phyloP scores from a whole-genome alignment of 2,329 filamentous ascomycete genomes.

The Venturia effusa region DNA sequence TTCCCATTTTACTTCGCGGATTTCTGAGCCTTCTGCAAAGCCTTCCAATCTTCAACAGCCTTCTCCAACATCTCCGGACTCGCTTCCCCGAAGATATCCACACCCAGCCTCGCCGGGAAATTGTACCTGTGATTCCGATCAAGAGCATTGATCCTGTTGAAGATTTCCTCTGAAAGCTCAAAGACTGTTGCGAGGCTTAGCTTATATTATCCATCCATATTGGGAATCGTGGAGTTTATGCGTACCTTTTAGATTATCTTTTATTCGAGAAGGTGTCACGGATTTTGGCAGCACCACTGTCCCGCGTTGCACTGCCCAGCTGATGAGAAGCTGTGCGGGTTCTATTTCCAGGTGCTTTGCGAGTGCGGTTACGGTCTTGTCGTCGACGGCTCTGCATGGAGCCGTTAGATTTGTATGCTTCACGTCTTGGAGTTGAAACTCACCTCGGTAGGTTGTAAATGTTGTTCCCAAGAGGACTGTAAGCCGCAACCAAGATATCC shows the following conservation, averaged over 20 bases:
- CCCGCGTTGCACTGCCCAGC: constrained; percentile 2
- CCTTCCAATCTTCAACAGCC: constrained; percentile 26
- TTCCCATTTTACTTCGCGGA: background rate
- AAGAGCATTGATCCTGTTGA: background rate
- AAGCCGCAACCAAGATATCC: constrained; percentile 41
- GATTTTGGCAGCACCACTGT: constrained; percentile 1
- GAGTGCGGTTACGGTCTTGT: constrained; percentile 50
- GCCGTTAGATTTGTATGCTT: background rate
- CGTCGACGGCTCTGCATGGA: constrained; percentile 39
- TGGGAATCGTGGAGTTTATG: background rate
- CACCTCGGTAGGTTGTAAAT: constrained; percentile 45
- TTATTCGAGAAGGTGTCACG: background rate
- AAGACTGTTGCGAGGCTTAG: background rate
- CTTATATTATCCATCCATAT: background rate
- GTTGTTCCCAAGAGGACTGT: constrained; percentile 47
- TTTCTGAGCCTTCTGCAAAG: constrained; percentile 20
- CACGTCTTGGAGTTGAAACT: background rate
- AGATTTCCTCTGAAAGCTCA: background rate
- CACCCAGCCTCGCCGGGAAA: constrained; percentile 12
- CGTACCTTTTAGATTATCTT: background rate
- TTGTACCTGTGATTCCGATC: background rate
- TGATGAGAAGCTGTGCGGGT: constrained; percentile 1
- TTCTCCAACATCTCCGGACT: constrained; percentile 16
- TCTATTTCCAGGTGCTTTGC: constrained; percentile 41
- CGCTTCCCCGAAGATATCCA: constrained; percentile 10